Conservation (phyloP, 805 yeast genomes). For the Candida krabiensis region DNA sequence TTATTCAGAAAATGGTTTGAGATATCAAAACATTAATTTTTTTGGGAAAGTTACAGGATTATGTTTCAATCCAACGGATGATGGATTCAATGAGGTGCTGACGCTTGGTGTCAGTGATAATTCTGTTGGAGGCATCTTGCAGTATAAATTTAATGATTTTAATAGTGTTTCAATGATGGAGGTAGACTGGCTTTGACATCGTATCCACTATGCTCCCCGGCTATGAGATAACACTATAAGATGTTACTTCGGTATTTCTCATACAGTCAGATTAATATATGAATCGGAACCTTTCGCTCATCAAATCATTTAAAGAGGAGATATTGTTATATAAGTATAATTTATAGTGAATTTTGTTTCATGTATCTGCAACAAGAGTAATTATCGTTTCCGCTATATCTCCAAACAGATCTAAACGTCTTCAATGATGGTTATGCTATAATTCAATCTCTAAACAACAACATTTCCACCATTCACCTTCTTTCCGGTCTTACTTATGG, state of each 20-base stretch:
- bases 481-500: conserved; percentile 91
- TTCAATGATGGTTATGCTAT: too few relatives aligned
- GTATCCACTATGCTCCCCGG: conserved; percentile 1
- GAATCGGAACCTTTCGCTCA: too few relatives aligned
- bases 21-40: conserved; percentile 48
- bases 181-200: conserved; percentile 17
- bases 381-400: too few relatives aligned
- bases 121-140: conserved; percentile 57
- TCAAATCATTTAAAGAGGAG: background rate
- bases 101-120: conserved; percentile 56
- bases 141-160: conserved; percentile 36
- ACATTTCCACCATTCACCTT: conserved; percentile 66
- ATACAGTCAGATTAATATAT: too few relatives aligned
- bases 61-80: conserved; percentile 41
- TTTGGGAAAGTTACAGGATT: conserved; percentile 62
- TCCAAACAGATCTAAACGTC: too few relatives aligned
- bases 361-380: too few relatives aligned
- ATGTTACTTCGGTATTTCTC: too few relatives aligned
- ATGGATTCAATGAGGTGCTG: conserved; percentile 46
- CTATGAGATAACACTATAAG: too few relatives aligned
- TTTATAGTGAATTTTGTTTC: too few relatives aligned
- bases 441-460: conserved; percentile 34
- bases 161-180: conserved; percentile 7
- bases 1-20: conserved; percentile 4
- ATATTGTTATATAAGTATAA: too few relatives aligned